Conservation (phyloP, 2,329 filamentous ascomycete genomes). For the Colletotrichum eleusines region DNA sequence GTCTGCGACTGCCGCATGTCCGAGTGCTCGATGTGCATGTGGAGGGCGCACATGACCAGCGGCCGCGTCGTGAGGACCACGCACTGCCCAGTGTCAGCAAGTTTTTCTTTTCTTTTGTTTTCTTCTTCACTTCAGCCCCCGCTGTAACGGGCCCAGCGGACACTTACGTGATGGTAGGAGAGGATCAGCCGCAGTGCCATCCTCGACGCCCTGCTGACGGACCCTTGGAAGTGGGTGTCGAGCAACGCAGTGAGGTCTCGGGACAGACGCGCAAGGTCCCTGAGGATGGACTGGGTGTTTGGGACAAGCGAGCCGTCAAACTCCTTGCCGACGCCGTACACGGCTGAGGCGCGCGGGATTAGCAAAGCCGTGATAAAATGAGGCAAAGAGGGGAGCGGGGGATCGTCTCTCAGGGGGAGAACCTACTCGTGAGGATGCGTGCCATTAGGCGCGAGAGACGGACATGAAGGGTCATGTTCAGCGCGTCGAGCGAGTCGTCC, state of each 20-base stretch:
- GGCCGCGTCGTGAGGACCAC: constrained; percentile 41
- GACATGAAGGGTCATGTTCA: constrained; percentile 42
- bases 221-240: constrained; percentile 40
- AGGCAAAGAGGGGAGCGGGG: too few species aligned
- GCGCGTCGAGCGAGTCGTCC: constrained; percentile 35
- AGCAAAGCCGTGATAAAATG: not conserved
- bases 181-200: constrained; percentile 41
- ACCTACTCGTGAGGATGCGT: constrained; percentile 38
- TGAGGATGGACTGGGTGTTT: constrained; percentile 40
- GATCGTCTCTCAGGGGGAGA: not conserved
- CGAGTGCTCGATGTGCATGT: constrained; percentile 45
- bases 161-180: constrained; percentile 45
- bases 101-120: too few species aligned
- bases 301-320: constrained; percentile 40
- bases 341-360: constrained; percentile 5
- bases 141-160: too few species aligned
- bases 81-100: not conserved
- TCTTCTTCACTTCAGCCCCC: too few species aligned
- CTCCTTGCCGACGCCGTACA: constrained; percentile 41
- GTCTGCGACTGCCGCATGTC: constrained; percentile 30
- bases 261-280: constrained; percentile 37
- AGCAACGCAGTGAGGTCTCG: constrained; percentile 38
- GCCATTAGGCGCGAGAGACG: constrained; percentile 41
- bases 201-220: constrained; percentile 40
- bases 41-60: constrained; percentile 44